phyloP scores from a whole-genome alignment of 768 basidiomycete species.

The Leucosporidium yakuticum region DNA sequence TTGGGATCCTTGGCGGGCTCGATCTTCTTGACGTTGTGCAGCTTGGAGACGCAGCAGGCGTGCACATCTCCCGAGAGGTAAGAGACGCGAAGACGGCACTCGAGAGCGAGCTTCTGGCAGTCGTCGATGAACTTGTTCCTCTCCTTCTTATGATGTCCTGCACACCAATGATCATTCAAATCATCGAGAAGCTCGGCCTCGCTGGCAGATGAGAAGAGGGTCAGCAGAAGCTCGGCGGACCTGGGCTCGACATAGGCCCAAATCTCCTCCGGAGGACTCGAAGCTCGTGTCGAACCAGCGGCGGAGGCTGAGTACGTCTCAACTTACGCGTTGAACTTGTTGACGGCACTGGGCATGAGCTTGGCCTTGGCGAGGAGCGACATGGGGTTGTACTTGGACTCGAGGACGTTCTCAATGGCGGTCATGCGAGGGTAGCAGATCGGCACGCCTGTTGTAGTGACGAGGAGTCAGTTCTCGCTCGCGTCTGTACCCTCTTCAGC shows the following conservation, averaged over 20 bases:
- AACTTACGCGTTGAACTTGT: constrained; percentile 76
- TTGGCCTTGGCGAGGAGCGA: constrained; percentile 71
- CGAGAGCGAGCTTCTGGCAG: constrained; percentile 64
- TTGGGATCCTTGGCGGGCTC: constrained; percentile 61
- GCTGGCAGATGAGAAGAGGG: constrained; percentile 30
- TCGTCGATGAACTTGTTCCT: constrained; percentile 78
- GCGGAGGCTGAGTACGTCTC: neutral
- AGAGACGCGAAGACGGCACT: constrained; percentile 63
- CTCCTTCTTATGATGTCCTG: constrained; percentile 58
- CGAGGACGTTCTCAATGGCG: constrained; percentile 68
- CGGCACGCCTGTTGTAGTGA: constrained; percentile 23
- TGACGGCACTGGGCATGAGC: constrained; percentile 48
- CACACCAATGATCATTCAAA: constrained; percentile 46
- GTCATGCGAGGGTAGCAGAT: constrained; percentile 71
- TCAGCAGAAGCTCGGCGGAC: constrained; percentile 26
- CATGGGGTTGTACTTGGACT: constrained; percentile 68
- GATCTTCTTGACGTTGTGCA: constrained; percentile 45
- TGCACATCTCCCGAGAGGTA: constrained; percentile 93
- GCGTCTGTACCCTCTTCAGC: constrained; percentile 6
- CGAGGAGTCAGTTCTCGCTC: neutral
- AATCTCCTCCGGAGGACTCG: too few species aligned
- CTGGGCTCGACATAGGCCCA: too few species aligned
- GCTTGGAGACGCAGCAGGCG: constrained; percentile 68
- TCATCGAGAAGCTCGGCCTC: constrained; percentile 86
- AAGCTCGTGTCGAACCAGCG: too few species aligned